Evolutionary conservation across 352 stramenopile species (phyloP).

Genomic region (Phytophthora lateralis): DNA sequence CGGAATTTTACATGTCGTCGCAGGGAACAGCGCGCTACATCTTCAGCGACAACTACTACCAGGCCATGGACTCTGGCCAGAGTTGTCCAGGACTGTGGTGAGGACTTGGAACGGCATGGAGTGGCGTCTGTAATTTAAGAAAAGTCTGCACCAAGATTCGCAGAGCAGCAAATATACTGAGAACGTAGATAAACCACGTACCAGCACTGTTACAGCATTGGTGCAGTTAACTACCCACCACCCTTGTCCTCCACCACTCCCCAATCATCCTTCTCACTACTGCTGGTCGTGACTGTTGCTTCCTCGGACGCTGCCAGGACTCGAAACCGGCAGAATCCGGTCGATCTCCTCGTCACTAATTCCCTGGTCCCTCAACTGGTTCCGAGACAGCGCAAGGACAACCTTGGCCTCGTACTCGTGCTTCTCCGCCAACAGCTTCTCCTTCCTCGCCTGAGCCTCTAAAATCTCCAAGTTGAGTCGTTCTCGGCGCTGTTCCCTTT

Average conservation of each 20-base stretch:
- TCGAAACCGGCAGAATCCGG: slow-evolving; percentile 45
- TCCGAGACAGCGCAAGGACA: slow-evolving; percentile 54
- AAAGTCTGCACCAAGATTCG: background rate
- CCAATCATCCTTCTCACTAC: background rate
- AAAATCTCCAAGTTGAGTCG: slow-evolving; percentile 52
- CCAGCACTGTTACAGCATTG: background rate
- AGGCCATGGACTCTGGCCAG: slow-evolving; percentile 66
- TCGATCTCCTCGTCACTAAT: slow-evolving; percentile 60
- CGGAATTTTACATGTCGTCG: slow-evolving; percentile 36
- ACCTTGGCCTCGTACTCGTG: slow-evolving; percentile 50
- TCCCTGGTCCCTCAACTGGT: slow-evolving; percentile 57
- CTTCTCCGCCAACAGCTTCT: slow-evolving; percentile 47
- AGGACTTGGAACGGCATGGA: background rate
- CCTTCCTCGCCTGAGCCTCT: slow-evolving; percentile 44
- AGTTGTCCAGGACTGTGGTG: slow-evolving; percentile 45
- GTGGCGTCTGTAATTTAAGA: slow-evolving; percentile 22
- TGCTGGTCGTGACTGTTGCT: no score
- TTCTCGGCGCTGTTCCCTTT: slow-evolving; percentile 50
- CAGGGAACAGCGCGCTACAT: slow-evolving; percentile 51
- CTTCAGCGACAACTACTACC: slow-evolving; percentile 79
- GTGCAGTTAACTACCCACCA: no score
- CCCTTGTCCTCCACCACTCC: no score
- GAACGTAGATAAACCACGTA: background rate
- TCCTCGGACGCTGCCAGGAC: background rate
- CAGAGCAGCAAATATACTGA: background rate